Percentiles rank a stretch among this genome's conserved stretches.
Conservation (phyloP, 768 basidiomycete species). For the Lactarius hatsudake region DNA sequence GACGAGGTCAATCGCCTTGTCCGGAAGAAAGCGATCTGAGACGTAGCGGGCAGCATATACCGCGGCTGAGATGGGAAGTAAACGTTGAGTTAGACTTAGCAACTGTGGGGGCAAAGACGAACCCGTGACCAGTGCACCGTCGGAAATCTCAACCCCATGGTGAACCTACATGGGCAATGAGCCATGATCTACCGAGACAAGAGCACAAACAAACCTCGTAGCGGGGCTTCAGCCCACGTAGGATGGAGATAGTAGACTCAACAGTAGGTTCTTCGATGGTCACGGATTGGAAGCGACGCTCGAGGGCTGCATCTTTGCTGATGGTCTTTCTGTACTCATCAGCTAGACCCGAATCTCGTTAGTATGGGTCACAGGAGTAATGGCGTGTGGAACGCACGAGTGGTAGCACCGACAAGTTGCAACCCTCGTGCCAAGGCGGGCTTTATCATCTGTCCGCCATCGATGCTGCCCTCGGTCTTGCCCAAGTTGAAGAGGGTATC, state of each 20-base stretch:
- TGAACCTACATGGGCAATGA: conserved; percentile 43
- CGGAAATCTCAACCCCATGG: conserved; percentile 90
- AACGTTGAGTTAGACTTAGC: neutral
- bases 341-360: conserved; percentile 38
- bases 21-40: conserved; percentile 82
- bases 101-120: conserved; percentile 21
- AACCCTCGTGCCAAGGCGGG: conserved; percentile 85
- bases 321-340: conserved; percentile 92
- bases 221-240: conserved; percentile 77
- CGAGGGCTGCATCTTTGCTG: conserved; percentile 87
- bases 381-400: conserved; percentile 49
- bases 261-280: conserved; percentile 87
- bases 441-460: conserved; percentile 93
- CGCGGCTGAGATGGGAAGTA: conserved; percentile 51
- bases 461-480: conserved; percentile 88
- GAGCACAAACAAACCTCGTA: conserved; percentile 55
- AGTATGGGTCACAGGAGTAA: neutral
- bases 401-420: conserved; percentile 88
- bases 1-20: conserved; percentile 89
- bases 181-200: neutral
- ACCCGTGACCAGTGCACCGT: conserved; percentile 85
- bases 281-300: conserved; percentile 88
- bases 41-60: conserved; percentile 84
- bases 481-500: conserved; percentile 85
- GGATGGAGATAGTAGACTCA: conserved; percentile 78